Conservation (phyloP, 768 basidiomycete species). For the Hygrocybe punicea region DNA sequence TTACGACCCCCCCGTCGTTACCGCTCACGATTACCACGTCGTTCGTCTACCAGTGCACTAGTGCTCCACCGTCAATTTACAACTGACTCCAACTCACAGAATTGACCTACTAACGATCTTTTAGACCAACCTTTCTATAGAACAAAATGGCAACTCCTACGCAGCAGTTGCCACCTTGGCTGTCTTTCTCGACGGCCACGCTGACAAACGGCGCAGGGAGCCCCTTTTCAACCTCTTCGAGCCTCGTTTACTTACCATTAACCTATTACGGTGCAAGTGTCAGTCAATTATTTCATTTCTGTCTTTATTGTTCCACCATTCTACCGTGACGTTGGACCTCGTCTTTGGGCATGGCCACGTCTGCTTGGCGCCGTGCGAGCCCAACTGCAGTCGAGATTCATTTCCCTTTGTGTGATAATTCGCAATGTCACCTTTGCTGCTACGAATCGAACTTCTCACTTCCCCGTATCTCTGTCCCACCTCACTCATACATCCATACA, state of each 20-base stretch:
- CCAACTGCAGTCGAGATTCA: too few relatives aligned
- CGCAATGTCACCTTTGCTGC: too few relatives aligned
- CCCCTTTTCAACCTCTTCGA: constrained; percentile 54
- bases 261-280: constrained; percentile 84
- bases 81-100: not conserved
- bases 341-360: not conserved
- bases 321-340: not conserved
- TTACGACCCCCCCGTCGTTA: not conserved
- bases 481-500: not conserved
- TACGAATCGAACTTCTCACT: not conserved
- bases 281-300: constrained; percentile 33
- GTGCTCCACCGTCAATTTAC: too few relatives aligned
- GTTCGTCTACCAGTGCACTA: not conserved
- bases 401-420: too few relatives aligned
- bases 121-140: not conserved
- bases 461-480: not conserved
- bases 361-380: too few relatives aligned
- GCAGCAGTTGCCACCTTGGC: constrained; percentile 71
- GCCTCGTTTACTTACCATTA: constrained; percentile 60
- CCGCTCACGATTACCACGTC: not conserved
- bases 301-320: not conserved
- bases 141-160: constrained; percentile 54
- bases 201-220: constrained; percentile 52
- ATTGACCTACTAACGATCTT: not conserved
- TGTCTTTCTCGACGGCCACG: constrained; percentile 53